These are phyloP conservation scores for Exophiala oligosperma DNA, from an alignment of 2,329 filamentous ascomycete species.

Conservation along the genomic window DNA sequence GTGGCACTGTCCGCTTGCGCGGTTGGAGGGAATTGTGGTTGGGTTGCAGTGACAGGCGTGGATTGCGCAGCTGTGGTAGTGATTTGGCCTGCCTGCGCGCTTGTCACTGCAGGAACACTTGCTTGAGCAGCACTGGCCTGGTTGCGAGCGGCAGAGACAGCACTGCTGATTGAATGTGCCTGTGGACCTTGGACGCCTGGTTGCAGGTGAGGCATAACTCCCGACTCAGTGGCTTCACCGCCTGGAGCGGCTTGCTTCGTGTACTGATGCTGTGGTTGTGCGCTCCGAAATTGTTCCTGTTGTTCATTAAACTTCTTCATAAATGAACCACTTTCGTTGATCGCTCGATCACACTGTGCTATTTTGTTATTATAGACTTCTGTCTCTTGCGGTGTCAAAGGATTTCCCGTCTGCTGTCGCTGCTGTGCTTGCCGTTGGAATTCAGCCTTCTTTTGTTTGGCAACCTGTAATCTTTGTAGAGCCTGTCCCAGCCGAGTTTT, in stretches of 20 bases:
- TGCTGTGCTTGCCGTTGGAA: conserved; percentile 40
- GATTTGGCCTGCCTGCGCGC: conserved; percentile 25
- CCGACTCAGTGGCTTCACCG: conserved; percentile 14
- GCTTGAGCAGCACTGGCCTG: conserved; percentile 34
- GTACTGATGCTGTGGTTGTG: conserved; percentile 29
- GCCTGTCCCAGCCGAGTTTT: conserved; percentile 49
- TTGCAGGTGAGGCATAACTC: conserved; percentile 20
- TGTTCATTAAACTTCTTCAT: conserved; percentile 50
- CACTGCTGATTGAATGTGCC: conserved; percentile 50
- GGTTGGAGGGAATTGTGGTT: conserved; percentile 26
- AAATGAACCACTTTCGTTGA: conserved; percentile 45
- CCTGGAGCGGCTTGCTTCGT: conserved; percentile 25
- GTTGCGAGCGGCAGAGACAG: conserved; percentile 36
- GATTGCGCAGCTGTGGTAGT: conserved; percentile 35
- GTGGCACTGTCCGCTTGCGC: conserved; percentile 12
- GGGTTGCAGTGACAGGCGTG: conserved; percentile 47
- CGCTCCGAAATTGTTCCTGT: conserved; percentile 44
- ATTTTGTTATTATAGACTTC: conserved; percentile 40
- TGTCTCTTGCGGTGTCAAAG: conserved; percentile 42
- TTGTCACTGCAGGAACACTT: conserved; percentile 34
- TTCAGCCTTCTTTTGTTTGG: conserved; percentile 44
- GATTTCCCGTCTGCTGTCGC: conserved; percentile 40
- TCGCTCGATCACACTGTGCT: conserved; percentile 28
- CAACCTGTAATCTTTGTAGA: conserved; percentile 50
- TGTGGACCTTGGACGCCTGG: conserved; percentile 27